Evolutionary conservation across 371 early-diverging fungal species (phyloP).

Genomic region (Mortierella sp.): DNA sequence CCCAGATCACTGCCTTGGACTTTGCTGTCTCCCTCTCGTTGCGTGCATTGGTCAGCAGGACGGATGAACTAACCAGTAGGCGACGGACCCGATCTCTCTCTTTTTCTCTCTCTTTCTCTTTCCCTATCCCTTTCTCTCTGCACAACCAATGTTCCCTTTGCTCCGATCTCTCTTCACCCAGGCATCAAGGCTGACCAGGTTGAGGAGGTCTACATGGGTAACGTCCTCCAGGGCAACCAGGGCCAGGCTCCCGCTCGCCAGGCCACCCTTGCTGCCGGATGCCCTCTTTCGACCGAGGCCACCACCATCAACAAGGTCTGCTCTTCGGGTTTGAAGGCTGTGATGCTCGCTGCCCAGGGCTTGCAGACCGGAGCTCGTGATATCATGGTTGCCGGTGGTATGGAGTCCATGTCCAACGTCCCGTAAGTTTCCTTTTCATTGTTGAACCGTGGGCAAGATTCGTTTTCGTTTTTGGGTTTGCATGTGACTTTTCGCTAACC

Average conservation of each 20-base stretch:
- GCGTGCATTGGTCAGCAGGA: constrained; percentile 65
- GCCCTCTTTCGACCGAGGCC: constrained; percentile 76
- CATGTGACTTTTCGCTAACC: constrained; percentile 14
- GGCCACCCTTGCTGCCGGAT: constrained; percentile 92
- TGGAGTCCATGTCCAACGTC: constrained; percentile 97
- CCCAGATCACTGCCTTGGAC: too few relatives aligned
- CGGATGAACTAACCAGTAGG: too few relatives aligned
- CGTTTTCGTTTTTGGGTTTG: neutral
- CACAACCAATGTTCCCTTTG: constrained; percentile 4
- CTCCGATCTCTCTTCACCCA: constrained; percentile 7
- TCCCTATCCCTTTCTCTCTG: neutral
- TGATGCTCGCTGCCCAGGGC: constrained; percentile 51
- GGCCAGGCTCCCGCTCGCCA: constrained; percentile 98
- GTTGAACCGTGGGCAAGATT: too few relatives aligned
- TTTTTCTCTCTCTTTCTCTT: neutral
- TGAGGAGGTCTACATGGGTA: constrained; percentile 89
- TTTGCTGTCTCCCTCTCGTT: neutral
- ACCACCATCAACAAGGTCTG: constrained; percentile 99
- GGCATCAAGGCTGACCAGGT: constrained; percentile 76
- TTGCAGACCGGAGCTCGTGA: constrained; percentile 76
- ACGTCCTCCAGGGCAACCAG: constrained; percentile 85
- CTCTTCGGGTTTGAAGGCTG: constrained; percentile 94
- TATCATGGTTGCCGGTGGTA: constrained; percentile 94
- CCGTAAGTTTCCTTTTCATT: constrained; percentile 73
- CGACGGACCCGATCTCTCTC: constrained; percentile 2